phyloP scores from a whole-genome alignment of 2,329 filamentous ascomycete species.

The Ambrosiella beaveri region DNA sequence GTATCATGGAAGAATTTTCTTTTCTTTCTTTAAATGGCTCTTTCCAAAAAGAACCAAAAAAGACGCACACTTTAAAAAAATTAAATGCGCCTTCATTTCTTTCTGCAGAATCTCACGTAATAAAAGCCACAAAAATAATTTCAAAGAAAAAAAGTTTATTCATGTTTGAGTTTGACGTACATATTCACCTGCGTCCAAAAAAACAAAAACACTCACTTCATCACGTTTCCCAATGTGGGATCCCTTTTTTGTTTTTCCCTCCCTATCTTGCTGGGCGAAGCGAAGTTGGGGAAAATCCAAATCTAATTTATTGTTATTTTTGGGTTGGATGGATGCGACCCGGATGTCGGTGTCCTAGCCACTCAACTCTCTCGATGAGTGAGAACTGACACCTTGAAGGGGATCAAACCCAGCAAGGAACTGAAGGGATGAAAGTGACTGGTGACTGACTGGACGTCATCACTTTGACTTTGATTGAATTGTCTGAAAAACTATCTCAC shows the following conservation, averaged over 20 bases:
- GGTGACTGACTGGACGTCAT: too few relatives aligned
- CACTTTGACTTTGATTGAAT: too few relatives aligned
- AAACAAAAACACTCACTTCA: too few relatives aligned
- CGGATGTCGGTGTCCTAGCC: neutral
- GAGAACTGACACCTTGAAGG: neutral
- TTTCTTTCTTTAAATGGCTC: neutral
- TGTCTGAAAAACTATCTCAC: too few relatives aligned
- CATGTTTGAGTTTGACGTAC: too few relatives aligned
- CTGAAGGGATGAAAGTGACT: too few relatives aligned
- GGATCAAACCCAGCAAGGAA: neutral
- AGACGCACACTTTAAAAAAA: neutral
- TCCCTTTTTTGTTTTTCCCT: neutral
- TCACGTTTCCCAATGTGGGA: neutral
- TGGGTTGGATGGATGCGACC: neutral
- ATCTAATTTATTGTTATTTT: conserved; percentile 2
- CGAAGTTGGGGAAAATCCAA: neutral
- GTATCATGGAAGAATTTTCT: neutral
- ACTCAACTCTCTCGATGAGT: neutral
- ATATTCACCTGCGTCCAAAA: too few relatives aligned
- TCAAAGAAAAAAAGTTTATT: too few relatives aligned
- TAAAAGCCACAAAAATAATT: too few relatives aligned
- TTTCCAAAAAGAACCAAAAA: neutral
- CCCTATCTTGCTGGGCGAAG: neutral
- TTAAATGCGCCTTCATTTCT: neutral
- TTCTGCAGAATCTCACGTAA: too few relatives aligned